phyloP scores from a whole-genome alignment of 257 asterid genomes.

The Lycium ferocissimum region DNA sequence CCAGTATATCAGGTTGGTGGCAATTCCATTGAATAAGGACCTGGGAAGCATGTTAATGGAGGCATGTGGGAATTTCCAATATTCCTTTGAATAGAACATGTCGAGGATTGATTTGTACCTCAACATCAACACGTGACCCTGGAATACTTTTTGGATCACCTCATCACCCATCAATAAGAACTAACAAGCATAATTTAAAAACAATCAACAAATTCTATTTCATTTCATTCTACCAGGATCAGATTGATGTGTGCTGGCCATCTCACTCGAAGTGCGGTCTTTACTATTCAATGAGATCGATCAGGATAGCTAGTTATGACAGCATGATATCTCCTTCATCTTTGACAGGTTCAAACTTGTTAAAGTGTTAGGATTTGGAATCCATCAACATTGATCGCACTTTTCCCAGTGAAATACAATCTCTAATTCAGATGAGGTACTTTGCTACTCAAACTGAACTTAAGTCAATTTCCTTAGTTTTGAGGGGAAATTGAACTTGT shows the following conservation, averaged over 20 bases:
- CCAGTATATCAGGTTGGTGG: not conserved
- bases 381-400: not conserved
- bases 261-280: not conserved
- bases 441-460: not conserved
- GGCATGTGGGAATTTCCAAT: slow-evolving; percentile 8
- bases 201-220: not conserved
- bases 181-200: not conserved
- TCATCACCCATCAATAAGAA: not conserved
- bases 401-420: not conserved
- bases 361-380: not conserved
- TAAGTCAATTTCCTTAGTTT: too few species aligned
- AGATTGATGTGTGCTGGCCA: not conserved
- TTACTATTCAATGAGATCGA: not conserved
- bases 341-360: not conserved
- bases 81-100: not conserved
- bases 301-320: not conserved
- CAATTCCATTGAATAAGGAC: not conserved
- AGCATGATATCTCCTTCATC: not conserved
- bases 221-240: slow-evolving; percentile 22
- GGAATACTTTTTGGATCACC: not conserved
- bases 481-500: too few species aligned
- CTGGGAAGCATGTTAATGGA: slow-evolving; percentile 1
- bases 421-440: not conserved
- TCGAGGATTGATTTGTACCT: not conserved
- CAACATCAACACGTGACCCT: not conserved